phyloP scores from a whole-genome alignment of 1,284 basidiomycete genomes.

The Exobasidium cylindrosporum region DNA sequence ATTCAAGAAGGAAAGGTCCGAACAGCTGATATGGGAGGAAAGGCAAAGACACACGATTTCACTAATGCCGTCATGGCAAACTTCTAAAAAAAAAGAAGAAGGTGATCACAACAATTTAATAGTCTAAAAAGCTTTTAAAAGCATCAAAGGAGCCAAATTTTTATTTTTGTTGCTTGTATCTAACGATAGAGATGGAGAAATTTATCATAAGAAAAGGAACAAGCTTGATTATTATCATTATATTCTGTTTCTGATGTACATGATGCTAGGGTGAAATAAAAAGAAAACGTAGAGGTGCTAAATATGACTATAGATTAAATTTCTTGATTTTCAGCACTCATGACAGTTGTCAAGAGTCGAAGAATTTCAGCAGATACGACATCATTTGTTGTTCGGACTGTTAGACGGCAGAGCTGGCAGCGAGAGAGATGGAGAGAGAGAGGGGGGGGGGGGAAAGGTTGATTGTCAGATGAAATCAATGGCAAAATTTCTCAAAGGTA shows the following conservation, averaged over 20 bases:
- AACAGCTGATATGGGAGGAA: constrained; percentile 63
- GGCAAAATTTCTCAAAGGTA: not conserved
- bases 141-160: not conserved
- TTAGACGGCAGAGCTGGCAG: constrained; percentile 79
- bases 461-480: not conserved
- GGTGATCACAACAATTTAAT: no score
- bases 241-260: constrained; percentile 3
- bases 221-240: not conserved
- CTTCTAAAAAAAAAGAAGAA: not conserved
- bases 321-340: constrained; percentile 21
- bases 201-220: not conserved
- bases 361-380: constrained; percentile 79
- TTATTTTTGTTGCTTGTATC: not conserved
- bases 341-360: constrained; percentile 26
- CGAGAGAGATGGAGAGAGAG: not conserved
- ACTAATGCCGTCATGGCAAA: constrained; percentile 47
- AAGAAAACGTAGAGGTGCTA: not conserved
- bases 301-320: not conserved
- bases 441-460: not conserved
- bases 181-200: not conserved
- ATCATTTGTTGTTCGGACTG: constrained; percentile 91
- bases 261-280: not conserved
- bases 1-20: constrained; percentile 84
- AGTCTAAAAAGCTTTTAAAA: no score
- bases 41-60: constrained; percentile 60